Conservation (phyloP, 2,329 filamentous ascomycete species). For the Scortechinia acanthostroma region DNA sequence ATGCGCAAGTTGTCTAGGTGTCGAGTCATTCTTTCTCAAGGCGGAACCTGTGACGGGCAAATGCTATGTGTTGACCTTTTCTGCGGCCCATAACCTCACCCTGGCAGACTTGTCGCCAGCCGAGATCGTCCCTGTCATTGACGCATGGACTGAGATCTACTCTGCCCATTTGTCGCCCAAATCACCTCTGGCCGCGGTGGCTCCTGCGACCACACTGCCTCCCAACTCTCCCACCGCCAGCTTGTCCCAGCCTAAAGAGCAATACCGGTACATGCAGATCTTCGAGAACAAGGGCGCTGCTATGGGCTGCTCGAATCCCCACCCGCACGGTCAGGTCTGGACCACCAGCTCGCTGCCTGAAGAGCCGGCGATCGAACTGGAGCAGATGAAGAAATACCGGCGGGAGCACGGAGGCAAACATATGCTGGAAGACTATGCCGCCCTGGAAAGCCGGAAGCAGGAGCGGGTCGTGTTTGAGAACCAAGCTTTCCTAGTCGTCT, state of each 20-base stretch:
- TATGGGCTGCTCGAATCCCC: conserved; percentile 74
- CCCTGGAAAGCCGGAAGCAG: conserved; percentile 54
- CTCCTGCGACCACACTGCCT: background rate
- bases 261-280: conserved; percentile 73
- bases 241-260: conserved; percentile 43
- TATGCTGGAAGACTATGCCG: conserved; percentile 62
- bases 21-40: conserved; percentile 52
- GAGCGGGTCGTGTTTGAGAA: conserved; percentile 67
- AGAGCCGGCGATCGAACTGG: conserved; percentile 55
- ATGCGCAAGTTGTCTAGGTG: conserved; percentile 24
- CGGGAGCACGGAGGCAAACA: conserved; percentile 48
- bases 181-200: conserved; percentile 34
- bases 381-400: conserved; percentile 56
- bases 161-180: conserved; percentile 53
- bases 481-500: conserved; percentile 56
- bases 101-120: conserved; percentile 58
- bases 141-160: conserved; percentile 68
- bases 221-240: conserved; percentile 7
- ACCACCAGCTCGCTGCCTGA: conserved; percentile 65
- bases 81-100: conserved; percentile 63
- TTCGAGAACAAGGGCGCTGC: conserved; percentile 73
- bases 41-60: conserved; percentile 66
- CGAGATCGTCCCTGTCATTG: conserved; percentile 58
- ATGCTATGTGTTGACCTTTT: conserved; percentile 72
- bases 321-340: conserved; percentile 72